A percentile compares a stretch with the other conserved stretches of the same genome.
These are phyloP conservation scores for Pulveroboletus ravenelii DNA, from an alignment of 768 basidiomycete genomes.

Conservation along the genomic window DNA sequence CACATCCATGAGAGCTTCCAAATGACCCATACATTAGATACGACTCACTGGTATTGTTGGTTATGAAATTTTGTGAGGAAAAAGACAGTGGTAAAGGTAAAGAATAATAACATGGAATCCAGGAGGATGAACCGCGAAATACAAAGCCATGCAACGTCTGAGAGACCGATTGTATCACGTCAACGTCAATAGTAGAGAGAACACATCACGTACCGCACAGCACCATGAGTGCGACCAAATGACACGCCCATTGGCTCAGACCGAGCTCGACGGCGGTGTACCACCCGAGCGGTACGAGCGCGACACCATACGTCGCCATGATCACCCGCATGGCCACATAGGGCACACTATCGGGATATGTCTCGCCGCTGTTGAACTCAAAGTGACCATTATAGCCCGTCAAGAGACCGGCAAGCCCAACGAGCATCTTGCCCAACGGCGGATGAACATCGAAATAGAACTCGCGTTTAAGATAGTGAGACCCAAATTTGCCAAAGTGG, in stretches of 20 bases:
- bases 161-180: neutral
- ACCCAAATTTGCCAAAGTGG: constrained; percentile 98
- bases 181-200: neutral
- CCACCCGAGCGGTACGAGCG: constrained; percentile 95
- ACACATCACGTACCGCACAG: constrained; percentile 62
- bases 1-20: constrained; percentile 1
- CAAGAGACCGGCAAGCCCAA: constrained; percentile 87
- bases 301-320: constrained; percentile 90
- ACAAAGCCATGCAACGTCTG: constrained; percentile 94
- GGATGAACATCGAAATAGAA: constrained; percentile 99
- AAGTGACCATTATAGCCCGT: constrained; percentile 89
- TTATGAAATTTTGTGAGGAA: constrained; percentile 96
- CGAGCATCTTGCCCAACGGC: constrained; percentile 97
- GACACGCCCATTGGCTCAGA: constrained; percentile 84
- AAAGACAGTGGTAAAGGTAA: constrained; percentile 96
- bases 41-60: constrained; percentile 83
- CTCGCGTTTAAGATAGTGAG: constrained; percentile 96
- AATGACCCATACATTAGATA: neutral
- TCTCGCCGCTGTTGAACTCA: constrained; percentile 90
- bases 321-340: constrained; percentile 95
- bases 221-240: constrained; percentile 92
- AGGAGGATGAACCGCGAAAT: constrained; percentile 97
- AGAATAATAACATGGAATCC: constrained; percentile 98
- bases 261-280: constrained; percentile 93
- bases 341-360: constrained; percentile 80